Evolutionary conservation across 2,329 filamentous ascomycete species (phyloP).

Genomic region (Rhynchosporium secalis): DNA sequence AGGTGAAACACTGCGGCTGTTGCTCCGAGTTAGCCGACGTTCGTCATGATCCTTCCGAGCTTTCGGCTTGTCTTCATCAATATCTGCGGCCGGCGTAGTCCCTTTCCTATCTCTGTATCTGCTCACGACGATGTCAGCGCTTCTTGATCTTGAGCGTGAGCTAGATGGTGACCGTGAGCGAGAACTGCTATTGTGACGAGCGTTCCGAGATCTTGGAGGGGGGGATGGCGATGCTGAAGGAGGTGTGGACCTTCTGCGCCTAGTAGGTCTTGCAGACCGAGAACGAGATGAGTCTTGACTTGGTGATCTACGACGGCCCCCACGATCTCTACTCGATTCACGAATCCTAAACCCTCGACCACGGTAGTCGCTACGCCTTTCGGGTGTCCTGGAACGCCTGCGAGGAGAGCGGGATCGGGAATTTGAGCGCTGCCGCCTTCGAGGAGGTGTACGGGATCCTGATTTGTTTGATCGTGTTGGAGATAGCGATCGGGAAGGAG

Average conservation of each 20-base stretch:
- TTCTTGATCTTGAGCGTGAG: constrained; percentile 33
- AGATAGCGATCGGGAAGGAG: constrained; percentile 36
- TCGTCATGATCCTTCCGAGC: constrained; percentile 37
- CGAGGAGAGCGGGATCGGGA: constrained; percentile 40
- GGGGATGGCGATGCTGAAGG: constrained; percentile 37
- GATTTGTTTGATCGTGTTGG: constrained; percentile 32
- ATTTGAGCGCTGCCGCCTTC: constrained; percentile 33
- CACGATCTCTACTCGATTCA: constrained; percentile 38
- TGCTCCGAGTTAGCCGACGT: constrained; percentile 40
- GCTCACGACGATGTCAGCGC: constrained; percentile 27
- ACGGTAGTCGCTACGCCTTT: constrained; percentile 35
- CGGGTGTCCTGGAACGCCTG: constrained; percentile 37
- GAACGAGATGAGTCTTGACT: constrained; percentile 32
- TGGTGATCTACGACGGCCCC: constrained; percentile 36
- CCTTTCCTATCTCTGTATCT: constrained; percentile 27
- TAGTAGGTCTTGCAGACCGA: constrained; percentile 33
- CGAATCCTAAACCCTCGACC: constrained; percentile 36
- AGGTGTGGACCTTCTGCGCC: constrained; percentile 38
- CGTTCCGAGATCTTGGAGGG: constrained; percentile 34
- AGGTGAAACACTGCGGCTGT: constrained; percentile 40
- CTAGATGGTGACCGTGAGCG: constrained; percentile 34
- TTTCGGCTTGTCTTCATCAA: constrained; percentile 27
- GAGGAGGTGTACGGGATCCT: constrained; percentile 34
- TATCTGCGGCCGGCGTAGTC: constrained; percentile 31
- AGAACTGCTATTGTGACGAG: constrained; percentile 38